Evolutionary conservation across 352 stramenopile genomes (phyloP), one percentile per base, ranked within the genome.

Genomic region (Phytophthora sansomeana): DNA sequence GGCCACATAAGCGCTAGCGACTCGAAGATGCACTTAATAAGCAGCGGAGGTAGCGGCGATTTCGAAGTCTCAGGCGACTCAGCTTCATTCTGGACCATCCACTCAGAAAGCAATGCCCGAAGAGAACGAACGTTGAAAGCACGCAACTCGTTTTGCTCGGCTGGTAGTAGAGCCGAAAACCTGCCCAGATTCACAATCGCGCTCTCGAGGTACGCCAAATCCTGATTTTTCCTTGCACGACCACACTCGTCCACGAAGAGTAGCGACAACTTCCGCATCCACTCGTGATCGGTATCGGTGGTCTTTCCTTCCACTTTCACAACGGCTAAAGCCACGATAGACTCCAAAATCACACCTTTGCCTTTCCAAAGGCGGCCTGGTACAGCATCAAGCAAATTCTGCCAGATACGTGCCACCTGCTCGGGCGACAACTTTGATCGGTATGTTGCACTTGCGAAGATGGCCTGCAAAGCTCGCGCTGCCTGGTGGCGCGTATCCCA

Each of bases 1-100:
- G 80, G 79, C 83, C 83, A 91, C 51, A 81, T 75, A 5, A 74
- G 53, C 13, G 63, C 69, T 39, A 95, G 52, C 1, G 84, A 77
- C 46, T 95, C 87, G 16, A 95, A 87, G 26, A 91, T 72, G 58
- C 85, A 78, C 59, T 95, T 95, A 42, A 90, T 64, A 30, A 95
- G 64, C 38, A 95, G 70, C 13, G 86, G 86, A 1, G 86, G 77
- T 14, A 92, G 54, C 4, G 69, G 33, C 21, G 35, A 14, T 19
- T 44, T 63, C 13, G 35, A 47, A 29, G 50, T 36, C 8, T 59
- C 46, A 10, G 49, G 62, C 24, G 49, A 33, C 1, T 76, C 60
- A 4, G 52, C n/a, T 36, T 48, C 36, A 33, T 59, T 32, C 4
- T 48, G 38, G 13, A 21, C 66, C 49, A 88, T 72, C 82, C 78